Evolutionary conservation across 495 filamentous ascomycete genomes (phyloP).

Genomic region (Podospora australis): DNA sequence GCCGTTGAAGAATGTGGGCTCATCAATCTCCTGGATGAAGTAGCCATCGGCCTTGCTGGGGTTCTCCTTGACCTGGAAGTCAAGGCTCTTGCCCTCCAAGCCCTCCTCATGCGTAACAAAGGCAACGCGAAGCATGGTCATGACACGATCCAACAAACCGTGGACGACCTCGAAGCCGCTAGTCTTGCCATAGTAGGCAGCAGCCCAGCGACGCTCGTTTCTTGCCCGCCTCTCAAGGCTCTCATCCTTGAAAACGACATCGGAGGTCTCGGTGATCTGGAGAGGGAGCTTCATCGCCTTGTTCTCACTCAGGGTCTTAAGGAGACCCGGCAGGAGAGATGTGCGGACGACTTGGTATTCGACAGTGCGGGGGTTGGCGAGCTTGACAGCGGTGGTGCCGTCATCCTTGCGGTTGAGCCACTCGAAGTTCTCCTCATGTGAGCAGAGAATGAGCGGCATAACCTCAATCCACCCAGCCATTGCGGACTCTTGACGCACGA

Average conservation of each 20-base stretch:
- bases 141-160: conserved; percentile 82
- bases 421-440: conserved; percentile 95
- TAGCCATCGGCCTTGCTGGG: conserved; percentile 57
- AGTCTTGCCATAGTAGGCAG: conserved; percentile 92
- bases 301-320: conserved; percentile 96
- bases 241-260: conserved; percentile 84
- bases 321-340: conserved; percentile 75
- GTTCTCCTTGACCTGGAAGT: conserved; percentile 45
- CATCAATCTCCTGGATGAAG: conserved; percentile 88
- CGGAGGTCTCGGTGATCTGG: conserved; percentile 87
- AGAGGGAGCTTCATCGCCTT: conserved; percentile 83
- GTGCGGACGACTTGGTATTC: conserved; percentile 98
- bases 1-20: conserved; percentile 85
- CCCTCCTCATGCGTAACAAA: conserved; percentile 74
- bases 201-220: conserved; percentile 92
- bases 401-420: conserved; percentile 93
- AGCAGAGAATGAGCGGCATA: conserved; percentile 94
- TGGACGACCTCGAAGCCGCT: conserved; percentile 95
- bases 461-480: conserved; percentile 97
- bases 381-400: conserved; percentile 73
- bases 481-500: conserved; percentile 81
- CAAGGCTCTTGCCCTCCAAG: conserved; percentile 44
- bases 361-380: conserved; percentile 91
- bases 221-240: conserved; percentile 70
- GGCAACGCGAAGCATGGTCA: conserved; percentile 82